Evolutionary conservation across 1,284 basidiomycete species (phyloP).

Genomic region (Ceraceosorus guamensis): DNA sequence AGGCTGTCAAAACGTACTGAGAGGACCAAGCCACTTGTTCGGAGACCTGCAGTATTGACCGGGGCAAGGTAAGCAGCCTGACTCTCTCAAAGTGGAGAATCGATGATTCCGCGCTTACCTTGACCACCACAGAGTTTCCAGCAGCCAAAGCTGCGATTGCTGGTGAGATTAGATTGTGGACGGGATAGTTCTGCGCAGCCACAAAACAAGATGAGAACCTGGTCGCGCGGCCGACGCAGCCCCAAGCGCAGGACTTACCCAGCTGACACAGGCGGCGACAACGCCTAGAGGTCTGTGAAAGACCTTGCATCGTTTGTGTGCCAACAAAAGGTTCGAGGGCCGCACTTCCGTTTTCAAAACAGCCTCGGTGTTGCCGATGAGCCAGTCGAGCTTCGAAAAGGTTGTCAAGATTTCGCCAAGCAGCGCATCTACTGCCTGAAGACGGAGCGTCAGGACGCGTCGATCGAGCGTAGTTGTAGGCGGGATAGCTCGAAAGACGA

Average conservation of each 20-base stretch:
- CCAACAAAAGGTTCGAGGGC: slow-evolving; percentile 64
- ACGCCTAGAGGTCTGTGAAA: slow-evolving; percentile 89
- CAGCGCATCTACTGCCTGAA: slow-evolving; percentile 54
- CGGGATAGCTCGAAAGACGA: neutral
- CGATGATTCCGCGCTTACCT: slow-evolving; percentile 76
- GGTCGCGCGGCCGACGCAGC: slow-evolving; percentile 3
- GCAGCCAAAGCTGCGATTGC: slow-evolving; percentile 81
- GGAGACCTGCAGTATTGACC: slow-evolving; percentile 2
- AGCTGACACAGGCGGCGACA: slow-evolving; percentile 83
- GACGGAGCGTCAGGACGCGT: neutral
- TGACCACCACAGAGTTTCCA: slow-evolving; percentile 82
- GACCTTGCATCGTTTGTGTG: slow-evolving; percentile 71
- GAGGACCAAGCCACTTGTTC: slow-evolving; percentile 43
- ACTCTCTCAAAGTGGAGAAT: slow-evolving; percentile 69
- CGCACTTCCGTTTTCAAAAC: slow-evolving; percentile 25
- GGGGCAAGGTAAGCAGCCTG: slow-evolving; percentile 57
- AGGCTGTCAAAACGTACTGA: slow-evolving; percentile 56
- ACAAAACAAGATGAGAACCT: neutral
- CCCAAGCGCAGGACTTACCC: slow-evolving; percentile 54
- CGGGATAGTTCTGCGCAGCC: slow-evolving; percentile 49
- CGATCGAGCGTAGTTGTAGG: neutral
- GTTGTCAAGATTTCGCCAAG: slow-evolving; percentile 45
- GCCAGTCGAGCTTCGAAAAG: slow-evolving; percentile 39
- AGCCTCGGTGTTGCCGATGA: slow-evolving; percentile 28
- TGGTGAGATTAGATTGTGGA: slow-evolving; percentile 88